phyloP scores from a whole-genome alignment of 495 filamentous ascomycete species.

The Penicillium lividum region DNA sequence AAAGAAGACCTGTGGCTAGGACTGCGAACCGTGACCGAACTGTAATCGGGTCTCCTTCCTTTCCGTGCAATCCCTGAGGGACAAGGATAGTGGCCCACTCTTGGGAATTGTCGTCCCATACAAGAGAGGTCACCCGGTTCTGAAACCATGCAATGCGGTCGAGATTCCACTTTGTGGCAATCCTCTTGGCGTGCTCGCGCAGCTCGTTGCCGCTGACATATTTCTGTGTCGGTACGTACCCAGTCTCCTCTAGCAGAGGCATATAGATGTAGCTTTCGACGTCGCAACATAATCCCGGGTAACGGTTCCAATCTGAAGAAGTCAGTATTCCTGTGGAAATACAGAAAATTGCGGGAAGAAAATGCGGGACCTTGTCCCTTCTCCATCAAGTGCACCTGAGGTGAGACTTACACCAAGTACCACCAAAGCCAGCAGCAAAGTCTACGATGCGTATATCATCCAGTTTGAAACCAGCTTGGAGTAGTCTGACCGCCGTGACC shows the following conservation, averaged over 20 bases:
- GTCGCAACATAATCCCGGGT: conserved; percentile 39
- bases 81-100: background rate
- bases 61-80: background rate
- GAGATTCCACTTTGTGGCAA: conserved; percentile 44
- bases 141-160: conserved; percentile 47
- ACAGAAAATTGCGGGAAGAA: too few species aligned
- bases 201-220: conserved; percentile 30
- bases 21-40: conserved; percentile 21
- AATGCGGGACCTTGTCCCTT: too few species aligned
- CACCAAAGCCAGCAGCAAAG: too few species aligned
- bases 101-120: conserved; percentile 12
- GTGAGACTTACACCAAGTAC: too few species aligned
- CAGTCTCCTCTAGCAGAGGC: conserved; percentile 61
- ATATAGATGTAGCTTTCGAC: conserved; percentile 40
- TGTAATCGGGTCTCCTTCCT: background rate
- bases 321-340: too few species aligned
- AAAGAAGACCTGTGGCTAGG: conserved; percentile 19
- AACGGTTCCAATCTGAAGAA: conserved; percentile 49
- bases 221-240: conserved; percentile 50
- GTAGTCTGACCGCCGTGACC: too few species aligned
- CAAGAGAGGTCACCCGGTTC: background rate
- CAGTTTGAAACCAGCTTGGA: too few species aligned
- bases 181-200: conserved; percentile 20
- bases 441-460: too few species aligned
- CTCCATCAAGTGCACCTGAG: conserved; percentile 43